These are phyloP conservation scores for Dovyalis caffra DNA, from an alignment of 345 rosid species.

Conservation along the genomic window DNA sequence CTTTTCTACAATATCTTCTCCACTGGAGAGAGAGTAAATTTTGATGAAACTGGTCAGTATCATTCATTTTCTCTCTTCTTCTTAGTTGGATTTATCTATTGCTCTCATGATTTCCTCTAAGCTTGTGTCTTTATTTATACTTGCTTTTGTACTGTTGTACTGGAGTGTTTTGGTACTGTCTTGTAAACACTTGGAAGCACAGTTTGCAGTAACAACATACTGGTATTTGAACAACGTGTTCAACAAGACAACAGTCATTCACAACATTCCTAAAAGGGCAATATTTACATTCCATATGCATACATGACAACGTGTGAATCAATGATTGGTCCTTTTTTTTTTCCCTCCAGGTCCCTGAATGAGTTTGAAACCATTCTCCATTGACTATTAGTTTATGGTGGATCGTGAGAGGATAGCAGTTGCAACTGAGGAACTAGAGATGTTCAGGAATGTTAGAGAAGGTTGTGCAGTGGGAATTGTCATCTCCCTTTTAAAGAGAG, in stretches of 20 bases:
- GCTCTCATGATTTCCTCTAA: not conserved
- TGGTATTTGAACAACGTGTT: not conserved
- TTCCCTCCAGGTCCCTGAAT: not conserved
- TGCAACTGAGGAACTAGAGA: not conserved
- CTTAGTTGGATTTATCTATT: not conserved
- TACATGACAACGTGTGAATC: not conserved
- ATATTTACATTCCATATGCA: not conserved
- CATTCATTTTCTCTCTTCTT: not conserved
- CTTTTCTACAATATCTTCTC: conserved; percentile 71
- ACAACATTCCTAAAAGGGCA: not conserved
- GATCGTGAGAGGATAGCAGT: not conserved
- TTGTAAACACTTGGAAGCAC: not conserved
- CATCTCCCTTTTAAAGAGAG: not conserved
- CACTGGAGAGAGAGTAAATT: conserved; percentile 78
- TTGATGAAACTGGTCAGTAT: conserved; percentile 54
- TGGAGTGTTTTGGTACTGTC: not conserved
- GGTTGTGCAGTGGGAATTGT: not conserved
- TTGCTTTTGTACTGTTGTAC: not conserved
- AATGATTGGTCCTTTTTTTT: not conserved
- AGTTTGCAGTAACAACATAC: not conserved
- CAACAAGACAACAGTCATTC: not conserved
- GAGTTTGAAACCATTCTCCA: not conserved
- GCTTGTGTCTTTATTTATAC: not conserved
- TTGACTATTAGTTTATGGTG: not conserved
- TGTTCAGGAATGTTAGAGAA: not conserved